Conservation (phyloP, 2,329 filamentous ascomycete species). For the Coleophoma cylindrospora region DNA sequence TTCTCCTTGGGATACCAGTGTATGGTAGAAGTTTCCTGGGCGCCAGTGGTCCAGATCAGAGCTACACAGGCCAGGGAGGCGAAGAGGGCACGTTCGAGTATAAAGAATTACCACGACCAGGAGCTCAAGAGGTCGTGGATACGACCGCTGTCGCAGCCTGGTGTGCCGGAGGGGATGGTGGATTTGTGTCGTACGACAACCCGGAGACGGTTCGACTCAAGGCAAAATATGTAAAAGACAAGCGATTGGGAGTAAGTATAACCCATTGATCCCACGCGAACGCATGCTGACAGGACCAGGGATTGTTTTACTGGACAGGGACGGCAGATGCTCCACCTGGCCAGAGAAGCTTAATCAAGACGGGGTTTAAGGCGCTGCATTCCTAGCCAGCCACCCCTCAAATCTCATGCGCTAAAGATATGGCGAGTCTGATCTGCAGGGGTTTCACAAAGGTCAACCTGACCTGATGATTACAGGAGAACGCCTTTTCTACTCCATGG, state of each 20-base stretch:
- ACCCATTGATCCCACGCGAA: conserved; percentile 20
- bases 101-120: conserved; percentile 56
- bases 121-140: conserved; percentile 64
- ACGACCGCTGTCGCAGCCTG: conserved; percentile 63
- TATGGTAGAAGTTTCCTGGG: conserved; percentile 73
- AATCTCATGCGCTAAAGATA: not conserved
- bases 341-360: conserved; percentile 51
- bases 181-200: conserved; percentile 78
- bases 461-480: too few relatives aligned
- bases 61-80: conserved; percentile 48
- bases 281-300: conserved; percentile 35
- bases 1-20: conserved; percentile 69
- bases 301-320: conserved; percentile 80
- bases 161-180: conserved; percentile 68
- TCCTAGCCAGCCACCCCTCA: not conserved
- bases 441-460: too few relatives aligned
- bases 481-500: too few relatives aligned
- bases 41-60: conserved; percentile 59
- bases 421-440: too few relatives aligned
- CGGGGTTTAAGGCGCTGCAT: conserved; percentile 52
- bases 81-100: conserved; percentile 73
- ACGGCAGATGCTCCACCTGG: conserved; percentile 60
- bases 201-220: conserved; percentile 72
- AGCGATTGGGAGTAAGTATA: conserved; percentile 54
- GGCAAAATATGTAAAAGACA: conserved; percentile 66